Conservation (phyloP, 164 flowering plant genomes). For the Magnolia kwangsiensis region DNA sequence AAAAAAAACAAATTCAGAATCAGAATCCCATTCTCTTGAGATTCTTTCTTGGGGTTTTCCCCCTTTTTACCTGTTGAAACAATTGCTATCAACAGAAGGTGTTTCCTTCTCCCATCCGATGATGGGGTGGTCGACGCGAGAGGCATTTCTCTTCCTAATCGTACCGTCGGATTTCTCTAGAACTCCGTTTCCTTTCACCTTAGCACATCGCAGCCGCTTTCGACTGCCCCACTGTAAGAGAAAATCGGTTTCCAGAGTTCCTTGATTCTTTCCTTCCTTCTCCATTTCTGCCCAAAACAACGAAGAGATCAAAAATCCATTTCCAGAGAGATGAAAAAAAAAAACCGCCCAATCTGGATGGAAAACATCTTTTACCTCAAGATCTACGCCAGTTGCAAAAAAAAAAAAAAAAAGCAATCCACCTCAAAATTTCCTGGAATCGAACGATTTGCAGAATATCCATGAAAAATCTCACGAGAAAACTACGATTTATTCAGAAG, state of each 20-base stretch:
- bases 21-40: not conserved
- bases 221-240: conserved; percentile 55
- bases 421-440: not conserved
- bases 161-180: conserved; percentile 22
- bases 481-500: not conserved
- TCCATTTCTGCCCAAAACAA: conserved; percentile 19
- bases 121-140: conserved; percentile 33
- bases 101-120: conserved; percentile 24
- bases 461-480: conserved; percentile 4
- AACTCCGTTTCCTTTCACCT: conserved; percentile 28
- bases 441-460: not conserved
- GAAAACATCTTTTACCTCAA: conserved; percentile 24
- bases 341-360: not conserved
- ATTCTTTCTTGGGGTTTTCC: not conserved
- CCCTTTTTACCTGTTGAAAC: conserved; percentile 4
- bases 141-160: conserved; percentile 27
- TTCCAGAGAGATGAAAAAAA: not conserved
- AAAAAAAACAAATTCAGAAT: not conserved
- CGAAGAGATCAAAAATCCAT: not conserved
- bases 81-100: conserved; percentile 13
- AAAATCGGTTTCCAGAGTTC: conserved; percentile 39
- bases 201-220: conserved; percentile 47
- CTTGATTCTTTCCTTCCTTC: conserved; percentile 23
- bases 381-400: conserved; percentile 20
- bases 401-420: not conserved